Percentiles rank a stretch among this genome's conserved stretches.
These are phyloP conservation scores for Penicillium sp. DNA, from an alignment of 2,329 filamentous ascomycete genomes.

Conservation along the genomic window DNA sequence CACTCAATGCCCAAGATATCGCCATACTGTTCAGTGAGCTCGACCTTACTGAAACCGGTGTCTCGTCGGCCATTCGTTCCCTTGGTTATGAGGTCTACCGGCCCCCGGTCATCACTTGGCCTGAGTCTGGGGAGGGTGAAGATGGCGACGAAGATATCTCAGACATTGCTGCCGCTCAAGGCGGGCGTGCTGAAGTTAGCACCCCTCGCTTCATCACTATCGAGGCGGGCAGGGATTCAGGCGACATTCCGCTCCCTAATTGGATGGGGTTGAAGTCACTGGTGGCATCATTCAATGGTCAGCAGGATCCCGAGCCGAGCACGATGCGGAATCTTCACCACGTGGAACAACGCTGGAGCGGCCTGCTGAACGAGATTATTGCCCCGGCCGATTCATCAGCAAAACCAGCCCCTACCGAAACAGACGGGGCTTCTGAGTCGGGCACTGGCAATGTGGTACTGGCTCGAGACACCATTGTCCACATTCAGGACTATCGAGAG, in stretches of 20 bases:
- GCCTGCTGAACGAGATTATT: constrained; percentile 35
- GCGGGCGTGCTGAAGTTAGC: constrained; percentile 17
- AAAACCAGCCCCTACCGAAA: constrained; percentile 3
- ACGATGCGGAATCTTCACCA: constrained; percentile 18
- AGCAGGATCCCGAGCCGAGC: constrained; percentile 22
- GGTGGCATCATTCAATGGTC: constrained; percentile 30
- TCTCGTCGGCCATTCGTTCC: constrained; percentile 37
- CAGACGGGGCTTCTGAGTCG: constrained; percentile 10
- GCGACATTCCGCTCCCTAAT: constrained; percentile 33
- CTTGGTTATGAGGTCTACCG: constrained; percentile 55
- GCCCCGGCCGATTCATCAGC: constrained; percentile 20
- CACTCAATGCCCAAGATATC: constrained; percentile 45
- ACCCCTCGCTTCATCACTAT: constrained; percentile 34
- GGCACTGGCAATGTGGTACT: constrained; percentile 13
- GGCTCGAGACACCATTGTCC: constrained; percentile 59
- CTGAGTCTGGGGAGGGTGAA: constrained; percentile 44
- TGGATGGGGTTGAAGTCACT: constrained; percentile 31
- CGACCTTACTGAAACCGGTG: constrained; percentile 33
- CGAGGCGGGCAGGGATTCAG: constrained; percentile 29
- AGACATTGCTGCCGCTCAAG: constrained; percentile 19
- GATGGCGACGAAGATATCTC: constrained; percentile 43
- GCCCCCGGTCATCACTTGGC: constrained; percentile 28
- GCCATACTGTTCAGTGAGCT: constrained; percentile 44
- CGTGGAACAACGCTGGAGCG: constrained; percentile 31
- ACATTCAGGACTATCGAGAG: constrained; percentile 76